Evolutionary conservation across 2,329 filamentous ascomycete genomes (phyloP), one percentile per base, ranked within the genome.

Genomic region (Botrytis tulipae): DNA sequence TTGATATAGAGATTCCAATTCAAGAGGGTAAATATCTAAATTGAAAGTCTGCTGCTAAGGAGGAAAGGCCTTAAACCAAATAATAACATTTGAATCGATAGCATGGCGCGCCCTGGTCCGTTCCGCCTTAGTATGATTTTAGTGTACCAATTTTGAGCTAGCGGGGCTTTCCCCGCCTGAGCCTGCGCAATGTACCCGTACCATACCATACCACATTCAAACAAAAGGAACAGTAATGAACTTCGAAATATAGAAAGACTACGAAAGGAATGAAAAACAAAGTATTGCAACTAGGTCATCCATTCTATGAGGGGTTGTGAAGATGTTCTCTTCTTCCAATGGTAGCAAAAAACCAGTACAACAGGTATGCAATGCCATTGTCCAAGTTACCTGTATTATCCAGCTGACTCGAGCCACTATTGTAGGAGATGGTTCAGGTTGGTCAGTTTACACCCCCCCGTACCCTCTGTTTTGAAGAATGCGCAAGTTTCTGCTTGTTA

Each of bases 401-500:
- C 22, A 48, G 61, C 67, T 67, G 60, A 73, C 75, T 62, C 65
- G 70, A 66, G 73, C 44, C 66, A 74, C 60, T 72, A 61, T 69
- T 66, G 81, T 86, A 98, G 94, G 96, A 99, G 88, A 99, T 99
- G 96, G 93, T 98, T 79, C 95, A 99, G 92, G 95, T 99, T 87
- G 95, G 96, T 98, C 91, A 88, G 91, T 92, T 77, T 73, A 82
- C 77, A 76, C 79, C 77, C 76, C 77, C 76, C 76, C 48, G 22
- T 37, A 32, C n/a, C 42, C 46, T 61, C 25, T 48, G 12, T 51
- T 18, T 69, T 9, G 63, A 61, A 48, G 22, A 44, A 42, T 72
- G 18, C 42, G 32, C 44, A 48, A 18, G 32, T 20, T 61, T 48
- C 44, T 61, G n/a, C 32, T 51, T 69, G 16, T 59, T 69, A 20